Evolutionary conservation across 225 moss, liverwort and hornwort genomes (phyloP).

Genomic region (Lunularia cruciata): DNA sequence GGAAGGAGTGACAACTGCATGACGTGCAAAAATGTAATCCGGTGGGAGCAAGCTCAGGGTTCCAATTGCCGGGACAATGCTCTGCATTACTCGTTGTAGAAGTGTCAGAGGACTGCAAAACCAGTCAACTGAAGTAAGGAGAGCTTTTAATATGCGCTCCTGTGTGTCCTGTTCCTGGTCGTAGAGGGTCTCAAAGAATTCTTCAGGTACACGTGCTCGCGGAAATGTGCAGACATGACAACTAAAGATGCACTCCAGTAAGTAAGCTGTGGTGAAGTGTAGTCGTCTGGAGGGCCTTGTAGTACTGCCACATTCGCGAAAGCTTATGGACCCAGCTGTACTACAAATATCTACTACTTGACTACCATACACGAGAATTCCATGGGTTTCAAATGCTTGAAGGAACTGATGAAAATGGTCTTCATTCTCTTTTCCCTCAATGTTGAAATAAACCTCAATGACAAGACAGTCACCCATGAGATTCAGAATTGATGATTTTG

Average conservation of each 20-base stretch:
- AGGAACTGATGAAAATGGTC: neutral
- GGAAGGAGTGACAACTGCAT: conserved; percentile 28
- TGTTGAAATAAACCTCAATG: neutral
- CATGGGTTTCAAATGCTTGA: neutral
- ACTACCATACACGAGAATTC: neutral
- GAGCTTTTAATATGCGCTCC: conserved; percentile 6
- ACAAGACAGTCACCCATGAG: neutral
- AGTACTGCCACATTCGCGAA: neutral
- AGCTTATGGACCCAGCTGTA: neutral
- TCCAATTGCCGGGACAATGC: neutral
- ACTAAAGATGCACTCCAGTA: conserved; percentile 33
- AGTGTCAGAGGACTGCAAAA: conserved; percentile 23
- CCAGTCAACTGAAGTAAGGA: conserved; percentile 12
- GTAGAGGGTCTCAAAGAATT: neutral
- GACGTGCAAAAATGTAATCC: conserved; percentile 14
- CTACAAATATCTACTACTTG: neutral
- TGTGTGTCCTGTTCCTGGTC: neutral
- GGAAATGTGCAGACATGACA: conserved; percentile 15
- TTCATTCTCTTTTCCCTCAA: neutral
- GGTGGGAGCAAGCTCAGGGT: neutral
- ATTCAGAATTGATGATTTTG: neutral
- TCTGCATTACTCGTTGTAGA: conserved; percentile 12
- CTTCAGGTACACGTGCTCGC: neutral
- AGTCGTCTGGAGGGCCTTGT: neutral
- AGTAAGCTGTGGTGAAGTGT: conserved; percentile 10